These are phyloP conservation scores for Hyaloscypha hepaticicola DNA, from an alignment of 495 filamentous ascomycete species.

Conservation along the genomic window DNA sequence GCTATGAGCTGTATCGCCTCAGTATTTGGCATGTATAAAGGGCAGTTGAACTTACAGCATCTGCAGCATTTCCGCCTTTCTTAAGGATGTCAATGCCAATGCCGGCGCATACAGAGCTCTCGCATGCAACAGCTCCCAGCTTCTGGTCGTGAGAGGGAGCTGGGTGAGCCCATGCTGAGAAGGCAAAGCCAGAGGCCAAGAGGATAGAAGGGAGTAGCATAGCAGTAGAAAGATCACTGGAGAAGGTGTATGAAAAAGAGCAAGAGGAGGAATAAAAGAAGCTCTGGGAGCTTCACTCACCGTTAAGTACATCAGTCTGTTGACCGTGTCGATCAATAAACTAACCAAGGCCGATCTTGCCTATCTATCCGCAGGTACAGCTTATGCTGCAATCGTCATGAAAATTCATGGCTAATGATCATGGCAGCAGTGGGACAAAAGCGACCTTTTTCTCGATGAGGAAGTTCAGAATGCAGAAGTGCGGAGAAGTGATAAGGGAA, in stretches of 20 bases:
- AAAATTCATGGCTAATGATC: neutral
- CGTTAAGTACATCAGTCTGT: neutral
- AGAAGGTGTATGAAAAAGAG: slow-evolving; percentile 1
- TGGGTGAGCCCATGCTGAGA: slow-evolving; percentile 9
- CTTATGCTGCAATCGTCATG: neutral
- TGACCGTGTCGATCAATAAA: neutral
- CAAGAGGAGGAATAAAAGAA: slow-evolving; percentile 2
- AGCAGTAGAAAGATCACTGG: neutral
- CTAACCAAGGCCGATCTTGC: neutral
- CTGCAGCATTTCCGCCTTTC: slow-evolving; percentile 43
- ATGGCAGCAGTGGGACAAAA: neutral
- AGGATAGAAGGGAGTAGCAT: slow-evolving; percentile 17
- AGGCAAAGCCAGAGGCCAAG: slow-evolving; percentile 1
- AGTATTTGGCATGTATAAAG: neutral
- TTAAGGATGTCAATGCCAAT: slow-evolving; percentile 73
- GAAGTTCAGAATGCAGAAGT: slow-evolving; percentile 7
- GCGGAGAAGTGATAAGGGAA: slow-evolving; percentile 1
- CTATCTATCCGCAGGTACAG: neutral
- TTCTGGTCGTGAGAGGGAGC: neutral
- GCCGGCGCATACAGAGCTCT: slow-evolving; percentile 72
- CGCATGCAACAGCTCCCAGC: slow-evolving; percentile 72
- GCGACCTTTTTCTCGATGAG: slow-evolving; percentile 11
- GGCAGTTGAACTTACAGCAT: slow-evolving; percentile 24
- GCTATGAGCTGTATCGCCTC: slow-evolving; percentile 48
- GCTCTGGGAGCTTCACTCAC: slow-evolving; percentile 2